These are phyloP conservation scores for Cercospora nicotianae DNA, from an alignment of 2,329 filamentous ascomycete genomes.

Conservation along the genomic window DNA sequence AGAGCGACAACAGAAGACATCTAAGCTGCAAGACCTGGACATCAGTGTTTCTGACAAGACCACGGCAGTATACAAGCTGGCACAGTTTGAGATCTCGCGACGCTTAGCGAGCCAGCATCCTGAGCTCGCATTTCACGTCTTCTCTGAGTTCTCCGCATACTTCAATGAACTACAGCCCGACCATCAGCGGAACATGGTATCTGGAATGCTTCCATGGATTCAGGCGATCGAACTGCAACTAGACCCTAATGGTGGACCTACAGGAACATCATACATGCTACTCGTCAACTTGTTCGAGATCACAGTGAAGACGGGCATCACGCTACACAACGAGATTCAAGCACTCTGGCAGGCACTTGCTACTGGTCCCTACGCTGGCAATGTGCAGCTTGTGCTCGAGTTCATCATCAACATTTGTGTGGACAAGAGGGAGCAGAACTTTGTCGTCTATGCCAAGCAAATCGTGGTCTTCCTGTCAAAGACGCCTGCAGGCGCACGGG, in stretches of 20 bases:
- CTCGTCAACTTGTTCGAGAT: constrained; percentile 94
- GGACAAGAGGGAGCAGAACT: constrained; percentile 93
- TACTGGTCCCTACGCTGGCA: constrained; percentile 87
- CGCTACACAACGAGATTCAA: constrained; percentile 93
- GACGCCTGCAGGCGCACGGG: constrained; percentile 79
- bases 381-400: constrained; percentile 90
- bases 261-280: constrained; percentile 88
- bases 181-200: constrained; percentile 89
- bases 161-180: constrained; percentile 84
- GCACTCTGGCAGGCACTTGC: constrained; percentile 95
- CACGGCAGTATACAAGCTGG: constrained; percentile 94
- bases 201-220: constrained; percentile 93
- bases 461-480: constrained; percentile 95
- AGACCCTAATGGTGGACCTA: constrained; percentile 87
- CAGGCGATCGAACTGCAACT: constrained; percentile 90
- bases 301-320: constrained; percentile 85
- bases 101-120: constrained; percentile 83
- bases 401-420: constrained; percentile 95
- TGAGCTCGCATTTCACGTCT: constrained; percentile 87
- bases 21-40: constrained; percentile 93
- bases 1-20: constrained; percentile 72
- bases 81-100: constrained; percentile 95
- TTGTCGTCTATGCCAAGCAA: constrained; percentile 96
- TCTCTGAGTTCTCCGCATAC: constrained; percentile 91
- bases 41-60: constrained; percentile 99